phyloP scores from a whole-genome alignment of 306 rosid genomes.

The Hippophae gyantsensis region DNA sequence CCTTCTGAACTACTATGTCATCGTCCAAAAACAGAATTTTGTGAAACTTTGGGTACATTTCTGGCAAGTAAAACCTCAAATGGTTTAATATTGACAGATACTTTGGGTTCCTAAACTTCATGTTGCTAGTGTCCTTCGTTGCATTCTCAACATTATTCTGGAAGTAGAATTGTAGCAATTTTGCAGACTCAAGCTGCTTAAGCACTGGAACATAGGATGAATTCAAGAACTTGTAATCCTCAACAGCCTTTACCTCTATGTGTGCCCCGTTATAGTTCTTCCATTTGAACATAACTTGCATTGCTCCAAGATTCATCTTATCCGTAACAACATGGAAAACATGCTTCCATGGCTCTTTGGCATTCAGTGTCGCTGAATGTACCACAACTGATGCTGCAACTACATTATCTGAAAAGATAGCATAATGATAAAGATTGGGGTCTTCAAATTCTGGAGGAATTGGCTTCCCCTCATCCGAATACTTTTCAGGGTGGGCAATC shows the following conservation, averaged over 20 bases:
- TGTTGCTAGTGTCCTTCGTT: constrained; percentile 68
- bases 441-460: constrained; percentile 58
- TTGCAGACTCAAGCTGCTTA: constrained; percentile 62
- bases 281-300: constrained; percentile 80
- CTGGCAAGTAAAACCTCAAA: constrained; percentile 76
- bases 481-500: constrained; percentile 59
- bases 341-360: constrained; percentile 78
- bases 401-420: constrained; percentile 72
- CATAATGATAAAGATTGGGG: constrained; percentile 70
- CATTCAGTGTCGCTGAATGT: constrained; percentile 66
- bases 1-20: constrained; percentile 79
- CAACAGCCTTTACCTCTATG: constrained; percentile 75
- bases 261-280: constrained; percentile 66
- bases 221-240: constrained; percentile 73
- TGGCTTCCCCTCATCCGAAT: constrained; percentile 48
- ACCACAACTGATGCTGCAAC: constrained; percentile 80
- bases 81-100: constrained; percentile 73
- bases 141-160: constrained; percentile 86
- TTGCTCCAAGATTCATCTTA: constrained; percentile 88
- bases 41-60: constrained; percentile 76
- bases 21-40: constrained; percentile 69
- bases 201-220: constrained; percentile 77
- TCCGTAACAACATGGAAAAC: constrained; percentile 88
- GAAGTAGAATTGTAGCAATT: constrained; percentile 61
- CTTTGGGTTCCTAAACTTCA: constrained; percentile 87